A percentile compares a stretch with the other conserved stretches of the same genome.
Evolutionary conservation across 495 filamentous ascomycete species (phyloP).

Genomic region (Zalerion maritima): DNA sequence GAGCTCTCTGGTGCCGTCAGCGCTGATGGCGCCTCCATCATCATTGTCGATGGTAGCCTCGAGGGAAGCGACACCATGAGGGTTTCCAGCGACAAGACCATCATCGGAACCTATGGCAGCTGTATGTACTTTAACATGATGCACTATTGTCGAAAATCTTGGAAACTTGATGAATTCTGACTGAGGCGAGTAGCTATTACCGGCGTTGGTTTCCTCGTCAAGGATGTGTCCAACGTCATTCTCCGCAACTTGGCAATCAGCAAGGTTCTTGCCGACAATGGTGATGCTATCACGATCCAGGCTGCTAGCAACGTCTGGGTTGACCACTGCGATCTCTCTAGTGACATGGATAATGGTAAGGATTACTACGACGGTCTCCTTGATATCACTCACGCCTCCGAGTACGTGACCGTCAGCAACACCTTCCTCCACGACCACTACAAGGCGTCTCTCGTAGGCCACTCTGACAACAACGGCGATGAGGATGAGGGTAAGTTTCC

Average conservation of each 20-base stretch:
- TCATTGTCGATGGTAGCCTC: slow-evolving; percentile 31
- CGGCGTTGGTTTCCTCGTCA: slow-evolving; percentile 25
- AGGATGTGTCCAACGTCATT: slow-evolving; percentile 30
- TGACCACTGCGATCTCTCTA: slow-evolving; percentile 41
- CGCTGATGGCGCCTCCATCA: slow-evolving; percentile 27
- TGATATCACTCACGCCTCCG: slow-evolving; percentile 27
- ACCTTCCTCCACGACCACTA: slow-evolving; percentile 34
- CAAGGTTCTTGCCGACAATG: slow-evolving; percentile 37
- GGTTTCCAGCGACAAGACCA: slow-evolving; percentile 37
- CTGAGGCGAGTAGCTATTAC: slow-evolving; percentile 11
- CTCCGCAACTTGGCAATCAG: slow-evolving; percentile 38
- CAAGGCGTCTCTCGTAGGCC: slow-evolving; percentile 40
- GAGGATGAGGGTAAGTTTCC: slow-evolving; percentile 8
- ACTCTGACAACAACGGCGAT: slow-evolving; percentile 26
- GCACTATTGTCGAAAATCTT: slow-evolving; percentile 30
- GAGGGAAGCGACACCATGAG: slow-evolving; percentile 25
- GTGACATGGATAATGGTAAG: slow-evolving; percentile 19
- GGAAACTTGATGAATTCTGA: slow-evolving; percentile 11
- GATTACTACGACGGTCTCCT: slow-evolving; percentile 22
- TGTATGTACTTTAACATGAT: slow-evolving; percentile 7
- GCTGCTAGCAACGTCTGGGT: slow-evolving; percentile 38
- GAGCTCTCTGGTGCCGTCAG: slow-evolving; percentile 27
- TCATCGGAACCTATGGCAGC: slow-evolving; percentile 25
- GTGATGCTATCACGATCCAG: slow-evolving; percentile 38
- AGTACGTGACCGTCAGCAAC: slow-evolving; percentile 35